phyloP scores from a whole-genome alignment of 148 eudicot genomes.

The Beta vulgaris region DNA sequence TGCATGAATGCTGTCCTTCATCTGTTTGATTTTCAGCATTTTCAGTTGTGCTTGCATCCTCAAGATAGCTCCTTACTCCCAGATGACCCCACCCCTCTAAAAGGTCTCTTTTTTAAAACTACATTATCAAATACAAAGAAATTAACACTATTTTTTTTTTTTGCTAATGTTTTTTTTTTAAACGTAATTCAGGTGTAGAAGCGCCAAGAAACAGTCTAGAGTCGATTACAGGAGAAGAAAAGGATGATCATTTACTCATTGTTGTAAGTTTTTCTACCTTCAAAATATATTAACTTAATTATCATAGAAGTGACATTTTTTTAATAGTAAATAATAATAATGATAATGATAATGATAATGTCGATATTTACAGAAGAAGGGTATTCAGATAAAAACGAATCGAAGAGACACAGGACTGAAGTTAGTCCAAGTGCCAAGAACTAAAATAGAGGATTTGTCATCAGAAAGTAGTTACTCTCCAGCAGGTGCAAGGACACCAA shows the following conservation, averaged over 20 bases:
- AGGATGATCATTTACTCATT: slow-evolving; percentile 20
- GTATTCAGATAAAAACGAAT: slow-evolving; percentile 44
- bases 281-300: rapidly evolving
- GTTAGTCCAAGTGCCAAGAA: slow-evolving; percentile 29
- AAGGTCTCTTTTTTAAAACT: too few species aligned
- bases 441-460: slow-evolving; percentile 34
- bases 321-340: too few species aligned
- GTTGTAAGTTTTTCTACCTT: slow-evolving; percentile 33
- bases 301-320: too few species aligned
- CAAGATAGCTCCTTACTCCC: slow-evolving; percentile 25
- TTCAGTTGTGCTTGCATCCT: slow-evolving; percentile 42
- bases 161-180: not conserved
- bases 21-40: slow-evolving; percentile 60
- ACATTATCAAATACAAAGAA: not conserved
- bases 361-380: slow-evolving; percentile 23
- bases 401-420: slow-evolving; percentile 35
- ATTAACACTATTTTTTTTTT: not conserved
- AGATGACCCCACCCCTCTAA: slow-evolving; percentile 32
- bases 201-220: slow-evolving; percentile 82
- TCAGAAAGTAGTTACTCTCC: slow-evolving; percentile 45
- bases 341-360: not conserved
- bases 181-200: slow-evolving; percentile 41
- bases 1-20: slow-evolving; percentile 72
- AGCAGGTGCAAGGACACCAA: slow-evolving; percentile 53
- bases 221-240: slow-evolving; percentile 29